Percentiles rank a stretch among this genome's conserved stretches.
These are phyloP conservation scores for Cryptosporidium bovis DNA, from an alignment of 169 alveolate genomes.

Conservation along the genomic window DNA sequence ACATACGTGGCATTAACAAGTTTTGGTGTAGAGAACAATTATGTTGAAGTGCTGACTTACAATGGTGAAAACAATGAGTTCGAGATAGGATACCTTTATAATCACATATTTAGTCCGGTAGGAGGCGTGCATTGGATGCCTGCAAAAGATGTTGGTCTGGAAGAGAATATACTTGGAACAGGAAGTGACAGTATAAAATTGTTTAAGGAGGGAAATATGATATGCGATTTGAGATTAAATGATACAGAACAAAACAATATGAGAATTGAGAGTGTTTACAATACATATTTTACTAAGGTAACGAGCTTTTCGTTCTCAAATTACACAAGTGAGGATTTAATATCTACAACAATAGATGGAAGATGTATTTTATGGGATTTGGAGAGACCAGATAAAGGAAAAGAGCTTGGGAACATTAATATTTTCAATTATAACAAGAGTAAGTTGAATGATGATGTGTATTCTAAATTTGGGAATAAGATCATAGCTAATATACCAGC, in stretches of 20 bases:
- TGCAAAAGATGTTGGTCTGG: background rate
- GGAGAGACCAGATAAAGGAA: background rate
- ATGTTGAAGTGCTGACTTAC: conserved; percentile 40
- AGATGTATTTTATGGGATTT: conserved; percentile 45
- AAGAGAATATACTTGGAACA: conserved; percentile 48
- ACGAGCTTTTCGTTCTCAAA: conserved; percentile 55
- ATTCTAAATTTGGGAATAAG: background rate
- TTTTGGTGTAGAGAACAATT: conserved; percentile 9
- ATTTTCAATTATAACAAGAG: background rate
- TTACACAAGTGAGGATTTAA: conserved; percentile 2
- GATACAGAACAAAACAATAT: conserved; percentile 21
- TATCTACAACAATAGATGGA: conserved; percentile 57
- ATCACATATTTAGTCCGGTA: conserved; percentile 53
- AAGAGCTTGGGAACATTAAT: background rate
- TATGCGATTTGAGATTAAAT: conserved; percentile 44
- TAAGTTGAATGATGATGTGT: background rate
- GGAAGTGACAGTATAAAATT: conserved; percentile 42
- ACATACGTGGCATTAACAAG: conserved; percentile 54
- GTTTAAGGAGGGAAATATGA: conserved; percentile 50
- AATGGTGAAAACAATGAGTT: conserved; percentile 24
- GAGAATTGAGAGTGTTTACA: conserved; percentile 36
- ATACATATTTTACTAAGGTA: conserved; percentile 16
- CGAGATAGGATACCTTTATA: conserved; percentile 43
- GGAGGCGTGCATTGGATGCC: conserved; percentile 76
- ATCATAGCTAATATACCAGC: background rate